Base-by-base conservation (phyloP, 73 alveolate species). In the Stentor roeselii region DNA sequence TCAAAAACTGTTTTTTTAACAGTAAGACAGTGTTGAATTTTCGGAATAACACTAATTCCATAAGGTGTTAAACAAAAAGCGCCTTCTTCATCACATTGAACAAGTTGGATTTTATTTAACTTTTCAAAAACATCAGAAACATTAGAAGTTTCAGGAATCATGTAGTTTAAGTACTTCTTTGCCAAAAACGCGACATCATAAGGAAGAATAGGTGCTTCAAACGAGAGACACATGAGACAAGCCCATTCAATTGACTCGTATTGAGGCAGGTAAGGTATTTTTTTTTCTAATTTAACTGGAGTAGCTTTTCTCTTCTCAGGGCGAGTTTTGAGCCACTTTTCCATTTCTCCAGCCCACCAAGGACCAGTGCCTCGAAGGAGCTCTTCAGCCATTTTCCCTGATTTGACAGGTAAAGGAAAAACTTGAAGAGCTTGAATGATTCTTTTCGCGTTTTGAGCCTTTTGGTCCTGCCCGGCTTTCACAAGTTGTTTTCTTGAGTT, bases 281-380 rank as follows among this genome's bases (percentile, higher is more conserved):
- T 50, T 67, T 67, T 67, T 30, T 67, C 34, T 30, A n/a, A 36
- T 34, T n/a, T n/a, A 1, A 30, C 21, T 30, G n/a, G 41, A 21
- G 15, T 32, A 1, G 80, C n/a, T 67, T 67, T 67, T 1, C 80
- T 36, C 41, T 67, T 67, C 27, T 27, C 37, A 21, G 80, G 80
- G 42, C 34, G 21, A 11, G 21, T 40, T 67, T 67, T 67, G 34
- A 67, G n/a, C 42, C 80, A 67, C 2, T 34, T 21, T 15, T 76
- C 84, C 2, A 76, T 21, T 2, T 76, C 39, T 15, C 40, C 34
- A 36, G n/a, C 74, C 27, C 15, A 76, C 74, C 74, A 39, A 15
- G 60, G 75, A 31, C 84, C 84, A 21, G 39, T 38, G 6, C 84
- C 84, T 39, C n/a, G 75, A 37, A 76, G 82, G 21, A 39, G 39